Percentiles rank a stretch among this genome's conserved stretches.
These are phyloP conservation scores for Hibiscus syriacus DNA, from an alignment of 345 rosid species.

Conservation along the genomic window DNA sequence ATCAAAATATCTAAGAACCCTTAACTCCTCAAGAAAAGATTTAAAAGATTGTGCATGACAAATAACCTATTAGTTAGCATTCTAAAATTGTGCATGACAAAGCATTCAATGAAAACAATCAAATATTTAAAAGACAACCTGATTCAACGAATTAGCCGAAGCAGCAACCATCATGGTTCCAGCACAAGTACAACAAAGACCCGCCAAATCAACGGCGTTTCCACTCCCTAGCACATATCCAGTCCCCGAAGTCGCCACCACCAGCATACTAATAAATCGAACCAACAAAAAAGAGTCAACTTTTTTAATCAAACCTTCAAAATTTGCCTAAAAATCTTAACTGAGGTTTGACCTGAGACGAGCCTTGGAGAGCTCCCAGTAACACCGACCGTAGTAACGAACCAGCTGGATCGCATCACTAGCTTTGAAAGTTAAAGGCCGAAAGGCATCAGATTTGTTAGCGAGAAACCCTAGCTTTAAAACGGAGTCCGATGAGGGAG, in stretches of 20 bases:
- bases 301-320: neutral
- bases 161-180: conserved; percentile 99
- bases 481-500: conserved; percentile 20
- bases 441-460: conserved; percentile 31
- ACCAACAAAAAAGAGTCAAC: neutral
- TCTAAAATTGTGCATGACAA: neutral
- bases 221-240: conserved; percentile 85
- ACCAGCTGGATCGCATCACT: conserved; percentile 29
- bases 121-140: conserved; percentile 36
- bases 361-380: conserved; percentile 96
- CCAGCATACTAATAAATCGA: conserved; percentile 56
- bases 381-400: conserved; percentile 64
- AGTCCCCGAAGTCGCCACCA: conserved; percentile 96
- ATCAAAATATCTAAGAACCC: neutral
- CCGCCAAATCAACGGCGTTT: conserved; percentile 50
- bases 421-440: conserved; percentile 23
- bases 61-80: neutral
- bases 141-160: conserved; percentile 89
- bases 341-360: conserved; percentile 57
- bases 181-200: conserved; percentile 89
- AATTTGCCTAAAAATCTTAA: neutral
- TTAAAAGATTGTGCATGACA: neutral
- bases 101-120: neutral
- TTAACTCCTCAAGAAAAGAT: neutral
- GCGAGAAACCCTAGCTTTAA: conserved; percentile 28